These are phyloP conservation scores for Casuarina cunninghamiana DNA, from an alignment of 306 rosid species.

Conservation along the genomic window DNA sequence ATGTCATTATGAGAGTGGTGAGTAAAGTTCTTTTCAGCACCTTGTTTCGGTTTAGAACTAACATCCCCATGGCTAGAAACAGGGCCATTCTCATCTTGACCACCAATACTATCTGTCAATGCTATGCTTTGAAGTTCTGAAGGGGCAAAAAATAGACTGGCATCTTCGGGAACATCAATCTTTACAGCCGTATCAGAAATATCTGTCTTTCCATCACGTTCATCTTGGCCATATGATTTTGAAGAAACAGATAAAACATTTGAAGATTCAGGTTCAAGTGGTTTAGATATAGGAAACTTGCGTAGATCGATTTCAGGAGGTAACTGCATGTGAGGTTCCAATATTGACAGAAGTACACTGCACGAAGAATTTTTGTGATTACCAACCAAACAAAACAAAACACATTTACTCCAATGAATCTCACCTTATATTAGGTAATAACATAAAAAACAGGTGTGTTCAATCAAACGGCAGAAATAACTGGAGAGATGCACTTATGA, in stretches of 20 bases:
- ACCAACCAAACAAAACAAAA: background rate
- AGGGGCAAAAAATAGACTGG: constrained; percentile 67
- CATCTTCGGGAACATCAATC: constrained; percentile 61
- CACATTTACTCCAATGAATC: background rate
- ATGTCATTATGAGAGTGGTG: constrained; percentile 40
- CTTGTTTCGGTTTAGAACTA: constrained; percentile 50
- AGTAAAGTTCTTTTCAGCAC: constrained; percentile 37
- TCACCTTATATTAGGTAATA: background rate
- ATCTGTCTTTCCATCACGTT: constrained; percentile 63
- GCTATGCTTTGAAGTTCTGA: constrained; percentile 55
- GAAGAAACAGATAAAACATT: constrained; percentile 45
- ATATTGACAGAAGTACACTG: constrained; percentile 84
- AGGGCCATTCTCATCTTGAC: constrained; percentile 45
- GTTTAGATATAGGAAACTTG: constrained; percentile 42
- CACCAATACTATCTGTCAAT: constrained; percentile 48
- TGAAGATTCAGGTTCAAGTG: constrained; percentile 47
- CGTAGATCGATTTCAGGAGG: constrained; percentile 87
- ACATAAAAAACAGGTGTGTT: background rate
- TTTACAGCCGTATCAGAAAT: constrained; percentile 52
- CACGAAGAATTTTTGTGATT: constrained; percentile 27
- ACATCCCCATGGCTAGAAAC: constrained; percentile 42
- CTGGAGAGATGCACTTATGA: background rate
- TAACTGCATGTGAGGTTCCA: constrained; percentile 86
- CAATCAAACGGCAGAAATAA: background rate
- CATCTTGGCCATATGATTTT: constrained; percentile 61